A percentile compares a stretch with the other conserved stretches of the same genome.
Evolutionary conservation across 352 stramenopile genomes (phyloP).

Genomic region (Pythium phragmiticola): DNA sequence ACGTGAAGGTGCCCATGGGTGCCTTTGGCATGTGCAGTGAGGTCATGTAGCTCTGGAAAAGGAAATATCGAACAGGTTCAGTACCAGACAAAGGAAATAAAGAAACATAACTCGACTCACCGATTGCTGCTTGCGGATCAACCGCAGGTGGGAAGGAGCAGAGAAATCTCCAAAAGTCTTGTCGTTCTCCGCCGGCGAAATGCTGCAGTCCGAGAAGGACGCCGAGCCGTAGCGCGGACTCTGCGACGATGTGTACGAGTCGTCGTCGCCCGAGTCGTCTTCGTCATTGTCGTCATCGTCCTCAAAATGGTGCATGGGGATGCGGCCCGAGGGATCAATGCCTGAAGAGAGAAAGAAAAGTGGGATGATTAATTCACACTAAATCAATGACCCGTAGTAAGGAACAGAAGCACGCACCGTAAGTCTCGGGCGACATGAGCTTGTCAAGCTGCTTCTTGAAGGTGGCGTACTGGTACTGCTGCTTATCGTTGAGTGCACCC

Average conservation of each 20-base stretch:
- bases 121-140: constrained; percentile 43
- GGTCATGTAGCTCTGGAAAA: constrained; percentile 12
- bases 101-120: constrained; percentile 29
- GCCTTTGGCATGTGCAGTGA: constrained; percentile 7
- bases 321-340: constrained; percentile 64
- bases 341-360: constrained; percentile 26
- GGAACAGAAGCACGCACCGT: constrained; percentile 37
- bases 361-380: too few relatives aligned
- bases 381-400: too few relatives aligned
- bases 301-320: constrained; percentile 40
- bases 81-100: constrained; percentile 5
- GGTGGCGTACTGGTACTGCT: constrained; percentile 57
- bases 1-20: constrained; percentile 4
- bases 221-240: constrained; percentile 31
- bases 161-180: constrained; percentile 45
- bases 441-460: constrained; percentile 76
- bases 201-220: constrained; percentile 42
- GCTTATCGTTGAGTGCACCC: constrained; percentile 69
- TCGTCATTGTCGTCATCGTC: constrained; percentile 36
- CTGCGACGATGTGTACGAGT: constrained; percentile 32
- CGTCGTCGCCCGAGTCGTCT: constrained; percentile 45
- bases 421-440: constrained; percentile 75
- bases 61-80: constrained; percentile 14
- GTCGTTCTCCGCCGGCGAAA: constrained; percentile 43
- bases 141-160: constrained; percentile 49